Evolutionary conservation across 305 asterid genomes (phyloP), one percentile per base, ranked within the genome.

Genomic region (Nicotiana rustica): DNA sequence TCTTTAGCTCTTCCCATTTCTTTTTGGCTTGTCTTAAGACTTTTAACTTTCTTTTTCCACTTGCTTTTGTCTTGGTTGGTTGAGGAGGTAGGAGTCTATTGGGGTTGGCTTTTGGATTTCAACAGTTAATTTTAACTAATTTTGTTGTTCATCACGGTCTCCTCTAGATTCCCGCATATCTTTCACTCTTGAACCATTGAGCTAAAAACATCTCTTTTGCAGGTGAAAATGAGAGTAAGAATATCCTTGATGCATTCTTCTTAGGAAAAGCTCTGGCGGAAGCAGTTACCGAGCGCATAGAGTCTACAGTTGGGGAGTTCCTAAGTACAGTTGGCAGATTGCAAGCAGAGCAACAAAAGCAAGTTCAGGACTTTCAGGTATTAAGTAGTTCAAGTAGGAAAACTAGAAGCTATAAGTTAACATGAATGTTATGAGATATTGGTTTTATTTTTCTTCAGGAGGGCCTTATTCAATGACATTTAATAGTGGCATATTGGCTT

Each of bases 191-290:
- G 19, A 29, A 76, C 56, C 64, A 76, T 62, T 62, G 38, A 29
- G 9, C 41, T 65, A 65, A 65, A 25, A 65, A 12, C 33, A 5
- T 75, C 66, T 52, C 49, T 55, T 84, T 83, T 83, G 87, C 91
- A 92, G 96, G 92, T 83, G 94, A 91, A 77, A 90, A 89, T 85
- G 97, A 91, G 84, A 92, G 95, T 82, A 91, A 87, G 86, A 89
- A 80, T 61, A 84, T 89, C 71, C 86, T 93, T 61, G 97, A 95
- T 83, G 99, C 99, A 15, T 95, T 95, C 88, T 93, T 95, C 91
- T 86, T 93, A 88, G 99, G 99, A 79, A 93, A 90, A 90, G 99
- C 98, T 81, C 84, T 95, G 76, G 98, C 91, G 2, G 99, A 95
- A 88, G 91, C 92, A 36, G 84, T 93, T 70, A 92, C 82, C 62